These are phyloP conservation scores for Coprinopsis sp. DNA, from an alignment of 768 basidiomycete species.

Conservation along the genomic window DNA sequence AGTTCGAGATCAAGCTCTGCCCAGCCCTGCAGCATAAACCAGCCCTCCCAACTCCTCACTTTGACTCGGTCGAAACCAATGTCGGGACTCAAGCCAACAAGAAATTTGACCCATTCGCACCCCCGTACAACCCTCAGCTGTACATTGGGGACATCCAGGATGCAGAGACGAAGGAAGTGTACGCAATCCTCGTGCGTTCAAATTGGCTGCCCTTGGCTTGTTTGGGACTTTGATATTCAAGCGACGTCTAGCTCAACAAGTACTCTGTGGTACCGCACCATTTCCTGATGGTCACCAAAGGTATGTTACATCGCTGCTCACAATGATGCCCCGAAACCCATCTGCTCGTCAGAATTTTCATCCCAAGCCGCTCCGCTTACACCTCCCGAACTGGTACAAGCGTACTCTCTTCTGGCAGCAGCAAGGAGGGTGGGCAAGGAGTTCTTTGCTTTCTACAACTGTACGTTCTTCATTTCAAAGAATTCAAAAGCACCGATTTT, in stretches of 20 bases:
- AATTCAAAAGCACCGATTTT: neutral
- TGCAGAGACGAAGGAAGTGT: conserved; percentile 51
- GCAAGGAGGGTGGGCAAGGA: conserved; percentile 55
- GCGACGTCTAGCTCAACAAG: conserved; percentile 69
- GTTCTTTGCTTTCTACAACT: conserved; percentile 89
- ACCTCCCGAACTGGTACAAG: conserved; percentile 73
- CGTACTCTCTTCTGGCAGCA: conserved; percentile 69
- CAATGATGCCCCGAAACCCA: neutral
- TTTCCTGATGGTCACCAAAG: conserved; percentile 84
- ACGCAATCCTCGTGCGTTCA: conserved; percentile 61
- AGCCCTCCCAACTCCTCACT: conserved; percentile 40
- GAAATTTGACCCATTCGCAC: conserved; percentile 70
- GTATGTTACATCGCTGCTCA: conserved; percentile 42
- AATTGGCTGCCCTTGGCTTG: neutral
- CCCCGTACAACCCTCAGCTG: conserved; percentile 77
- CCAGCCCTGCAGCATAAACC: conserved; percentile 83
- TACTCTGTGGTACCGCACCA: conserved; percentile 81
- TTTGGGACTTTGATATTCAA: neutral
- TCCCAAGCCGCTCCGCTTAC: conserved; percentile 77
- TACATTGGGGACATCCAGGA: conserved; percentile 71
- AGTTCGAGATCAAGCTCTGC: conserved; percentile 88
- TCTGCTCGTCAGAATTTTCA: conserved; percentile 49
- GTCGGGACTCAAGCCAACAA: conserved; percentile 21
- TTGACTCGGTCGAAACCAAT: conserved; percentile 19
- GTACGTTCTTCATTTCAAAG: conserved; percentile 34